Evolutionary conservation across 2,329 filamentous ascomycete species (phyloP), one percentile per base, ranked within the genome.

Genomic region (Sporothrix brunneoviolacea): DNA sequence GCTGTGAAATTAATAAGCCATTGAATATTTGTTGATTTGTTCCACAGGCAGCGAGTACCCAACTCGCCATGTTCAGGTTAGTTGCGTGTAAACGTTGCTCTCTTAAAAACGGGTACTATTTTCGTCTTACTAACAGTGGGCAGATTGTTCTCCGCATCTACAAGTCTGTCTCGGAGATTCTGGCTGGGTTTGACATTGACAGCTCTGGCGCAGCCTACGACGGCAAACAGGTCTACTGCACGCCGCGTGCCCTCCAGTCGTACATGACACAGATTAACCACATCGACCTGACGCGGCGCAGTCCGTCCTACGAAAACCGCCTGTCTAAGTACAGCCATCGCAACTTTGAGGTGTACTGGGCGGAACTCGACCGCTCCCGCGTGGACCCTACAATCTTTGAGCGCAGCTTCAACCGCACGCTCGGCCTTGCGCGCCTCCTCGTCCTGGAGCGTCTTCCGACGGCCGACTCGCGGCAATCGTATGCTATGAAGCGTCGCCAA

Each of bases 381-480:
- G 71, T 95, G 48, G 88, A 95, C 59, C 89, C 89, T 5, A 94
- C 88, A 19, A 90, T 95, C 43, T 94, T 87, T 55, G 89, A 95
- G 66, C 74, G 89, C 43, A 88, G 82, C 51, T 94, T 94, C 59
- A 75, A 75, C 44, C 75, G 86, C 35, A 90, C 86, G 0, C 72
- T 88, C 21, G 89, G 89, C 2, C 76, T 95, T 18, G 88, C 89
- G 22, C 77, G 89, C 40, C 74, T 95, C 2, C 72, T 95, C 7
- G 83, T 95, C 7, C 72, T 94, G 1, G 89, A 95, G 63, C 82
- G 84, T 39, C 73, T 94, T 2, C 89, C 89, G 0, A 86, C 80
- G 3, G 73, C 76, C 3, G 70, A 69, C 10, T 83, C 87, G 35
- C 75, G 88, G 48, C 86, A 91, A 7, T 62, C 70, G 0, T 94